A percentile compares a stretch with the other conserved stretches of the same genome.
phyloP scores from a whole-genome alignment of 2,329 filamentous ascomycete species.

The Ophiosphaerella herpotricha region DNA sequence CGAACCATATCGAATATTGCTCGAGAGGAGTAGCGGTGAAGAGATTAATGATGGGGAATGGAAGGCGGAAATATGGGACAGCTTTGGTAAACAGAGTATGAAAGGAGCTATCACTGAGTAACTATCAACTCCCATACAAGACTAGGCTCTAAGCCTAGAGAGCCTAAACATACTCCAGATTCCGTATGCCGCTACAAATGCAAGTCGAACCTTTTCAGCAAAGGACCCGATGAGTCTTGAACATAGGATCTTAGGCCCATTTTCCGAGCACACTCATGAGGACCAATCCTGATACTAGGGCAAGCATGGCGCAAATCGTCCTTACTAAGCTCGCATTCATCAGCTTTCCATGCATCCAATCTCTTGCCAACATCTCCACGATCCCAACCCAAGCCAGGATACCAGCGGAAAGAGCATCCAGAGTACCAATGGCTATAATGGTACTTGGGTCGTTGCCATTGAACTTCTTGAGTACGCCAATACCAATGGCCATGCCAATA shows the following conservation, averaged over 20 bases:
- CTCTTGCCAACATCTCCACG: constrained; percentile 78
- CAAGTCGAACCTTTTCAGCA: not conserved
- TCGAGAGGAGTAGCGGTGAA: constrained; percentile 11
- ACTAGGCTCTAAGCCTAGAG: not conserved
- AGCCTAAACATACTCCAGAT: not conserved
- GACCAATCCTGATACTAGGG: constrained; percentile 65
- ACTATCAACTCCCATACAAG: not conserved
- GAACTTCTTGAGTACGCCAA: constrained; percentile 70
- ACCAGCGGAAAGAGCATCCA: constrained; percentile 74
- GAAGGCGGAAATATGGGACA: constrained; percentile 39
- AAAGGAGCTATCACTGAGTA: constrained; percentile 35
- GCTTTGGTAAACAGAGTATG: constrained; percentile 38
- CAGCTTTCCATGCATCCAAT: constrained; percentile 66
- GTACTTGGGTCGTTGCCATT: constrained; percentile 74
- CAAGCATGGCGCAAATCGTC: constrained; percentile 57
- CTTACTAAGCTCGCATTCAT: constrained; percentile 55
- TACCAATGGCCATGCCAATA: constrained; percentile 79
- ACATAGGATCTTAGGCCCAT: constrained; percentile 61
- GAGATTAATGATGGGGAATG: constrained; percentile 10
- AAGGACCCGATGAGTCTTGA: not conserved
- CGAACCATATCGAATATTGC: constrained; percentile 36
- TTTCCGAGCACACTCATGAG: constrained; percentile 76
- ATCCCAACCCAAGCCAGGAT: constrained; percentile 80
- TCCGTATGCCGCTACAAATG: constrained; percentile 2
- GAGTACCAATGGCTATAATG: constrained; percentile 71